Evolutionary conservation across 495 filamentous ascomycete species (phyloP), one percentile per base, ranked within the genome.

Genomic region (Penicillium chermesinum): DNA sequence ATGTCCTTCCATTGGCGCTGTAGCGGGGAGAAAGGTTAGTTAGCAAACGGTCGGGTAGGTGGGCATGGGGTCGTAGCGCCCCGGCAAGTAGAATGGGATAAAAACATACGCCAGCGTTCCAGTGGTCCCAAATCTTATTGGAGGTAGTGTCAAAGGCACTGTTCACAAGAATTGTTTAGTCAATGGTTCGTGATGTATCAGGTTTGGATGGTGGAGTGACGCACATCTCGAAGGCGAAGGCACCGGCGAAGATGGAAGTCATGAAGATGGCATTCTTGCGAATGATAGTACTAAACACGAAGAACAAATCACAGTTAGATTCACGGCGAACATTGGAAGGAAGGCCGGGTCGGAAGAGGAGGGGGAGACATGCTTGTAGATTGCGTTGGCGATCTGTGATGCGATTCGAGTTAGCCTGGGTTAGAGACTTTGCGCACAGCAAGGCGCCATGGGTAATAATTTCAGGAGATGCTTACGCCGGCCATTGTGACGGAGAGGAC

Each of bases 1-100:
- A 99, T 96, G 68, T 97, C 93, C 79, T 97, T 97, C 94, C 94
- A 99, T 91, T 97, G 94, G 56, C 93, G 89, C 88, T 97, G 62
- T 64, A 58, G 16, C 17, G 6, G 2, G 17, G 18, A 45, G 33
- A 34, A 38, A 39, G 42, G 44, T 38, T 10, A 16, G 61, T 78
- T 59, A 76, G 72, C 55, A 22, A 43, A 5, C 19, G 42, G 30
- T 22, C 37, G 36, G 43, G 35, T 39, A 44, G 19, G 43, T 30
- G 34, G 38, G 47, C 39, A 22, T 22, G 34, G 21, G 42, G 46
- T 36, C 35, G 34, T n/a, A 51, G 15, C 32, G 48, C 41, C 18
- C 9, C 10, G 37, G 22, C 18, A 16, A 7, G 20, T 17, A 18
- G 41, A 41, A n/a, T n/a, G n/a, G n/a, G n/a, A n/a, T n/a, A n/a